Base-by-base conservation (phyloP, 228 moss, liverwort and hornwort genomes). In the Sphagnum magellanicum region DNA sequence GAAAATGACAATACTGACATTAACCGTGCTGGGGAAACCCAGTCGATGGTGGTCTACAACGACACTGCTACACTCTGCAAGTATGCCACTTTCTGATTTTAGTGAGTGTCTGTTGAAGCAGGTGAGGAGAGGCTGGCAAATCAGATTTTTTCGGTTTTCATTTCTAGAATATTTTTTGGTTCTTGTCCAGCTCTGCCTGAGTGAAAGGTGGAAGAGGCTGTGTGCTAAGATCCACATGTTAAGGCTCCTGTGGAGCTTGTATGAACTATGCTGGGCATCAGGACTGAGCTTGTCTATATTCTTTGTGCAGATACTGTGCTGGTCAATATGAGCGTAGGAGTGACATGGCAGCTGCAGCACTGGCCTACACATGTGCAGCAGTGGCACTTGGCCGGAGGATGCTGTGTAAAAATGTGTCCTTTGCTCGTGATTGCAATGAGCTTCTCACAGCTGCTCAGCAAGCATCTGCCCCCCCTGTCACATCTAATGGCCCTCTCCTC, bases 31-130 rank as follows among this genome's bases (percentile, higher is more conserved):
- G 82, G 78, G 52, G 78, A 82, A 64, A 69, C 77, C 59, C 83
- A 76, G 65, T 78, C 80, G 4, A 88, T 87, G 71, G 72, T 68
- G 15, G 73, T 98, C 64, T 98, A 98, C 78, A 84, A 87, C 71
- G 92, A 98, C 59, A 98, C 94, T 65, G 98, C 98, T 65, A 75
- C 9, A 10, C 89, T 98, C 67, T 98, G 92, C 89, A 92, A 92
- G 98, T 98, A 89, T 68, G 87, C 49, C 59, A 15, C 66, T 50
- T 64, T 46, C 51, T 67, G 8, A 53, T 12, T 53, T 12, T 12
- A 55, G 12, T 32, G 32, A 32, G 32, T 32, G 32, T 32, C 32
- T 32, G 0, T 12, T 6, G 16, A 12, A 10, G 16, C 6, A 12
- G 6, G 16, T 6, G 61, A 6, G 6, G 47, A 62, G 16, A 6